Conservation (phyloP, 345 rosid species). For the Cardamine occulta region DNA sequence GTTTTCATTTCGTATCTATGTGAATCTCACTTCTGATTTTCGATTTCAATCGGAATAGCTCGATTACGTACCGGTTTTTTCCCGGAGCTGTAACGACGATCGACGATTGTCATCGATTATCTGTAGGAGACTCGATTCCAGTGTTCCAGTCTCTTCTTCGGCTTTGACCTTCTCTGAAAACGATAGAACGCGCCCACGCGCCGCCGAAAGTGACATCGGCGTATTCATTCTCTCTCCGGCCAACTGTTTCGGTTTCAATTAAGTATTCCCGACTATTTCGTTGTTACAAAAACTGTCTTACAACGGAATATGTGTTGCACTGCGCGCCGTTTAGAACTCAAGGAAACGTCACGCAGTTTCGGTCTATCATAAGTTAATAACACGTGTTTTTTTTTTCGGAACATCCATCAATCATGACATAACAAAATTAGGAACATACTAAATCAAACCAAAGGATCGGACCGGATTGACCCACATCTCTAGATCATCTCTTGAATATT, state of each 20-base stretch:
- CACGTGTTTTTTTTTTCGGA: background rate
- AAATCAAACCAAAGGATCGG: background rate
- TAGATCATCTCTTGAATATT: background rate
- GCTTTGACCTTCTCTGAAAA: slow-evolving; percentile 42
- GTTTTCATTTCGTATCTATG: background rate
- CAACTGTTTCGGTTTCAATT: background rate
- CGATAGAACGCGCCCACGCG: slow-evolving; percentile 45
- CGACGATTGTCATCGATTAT: slow-evolving; percentile 64
- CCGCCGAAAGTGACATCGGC: slow-evolving; percentile 44
- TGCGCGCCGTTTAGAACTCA: slow-evolving; percentile 24
- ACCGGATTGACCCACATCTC: background rate
- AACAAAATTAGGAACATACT: background rate
- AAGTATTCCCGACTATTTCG: background rate
- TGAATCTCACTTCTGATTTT: background rate
- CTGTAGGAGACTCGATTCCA: slow-evolving; percentile 67
- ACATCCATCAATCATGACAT: background rate
- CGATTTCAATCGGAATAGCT: background rate
- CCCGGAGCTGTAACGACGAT: slow-evolving; percentile 65
- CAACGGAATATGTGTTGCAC: background rate
- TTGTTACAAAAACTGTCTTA: background rate
- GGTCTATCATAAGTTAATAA: background rate
- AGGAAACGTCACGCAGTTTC: slow-evolving; percentile 26
- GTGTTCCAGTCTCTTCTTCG: slow-evolving; percentile 44
- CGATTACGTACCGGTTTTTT: slow-evolving; percentile 54
- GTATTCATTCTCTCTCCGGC: slow-evolving; percentile 45